Evolutionary conservation across 495 filamentous ascomycete species (phyloP), one percentile per base, ranked within the genome.

Genomic region (Penicillium flavigenum): DNA sequence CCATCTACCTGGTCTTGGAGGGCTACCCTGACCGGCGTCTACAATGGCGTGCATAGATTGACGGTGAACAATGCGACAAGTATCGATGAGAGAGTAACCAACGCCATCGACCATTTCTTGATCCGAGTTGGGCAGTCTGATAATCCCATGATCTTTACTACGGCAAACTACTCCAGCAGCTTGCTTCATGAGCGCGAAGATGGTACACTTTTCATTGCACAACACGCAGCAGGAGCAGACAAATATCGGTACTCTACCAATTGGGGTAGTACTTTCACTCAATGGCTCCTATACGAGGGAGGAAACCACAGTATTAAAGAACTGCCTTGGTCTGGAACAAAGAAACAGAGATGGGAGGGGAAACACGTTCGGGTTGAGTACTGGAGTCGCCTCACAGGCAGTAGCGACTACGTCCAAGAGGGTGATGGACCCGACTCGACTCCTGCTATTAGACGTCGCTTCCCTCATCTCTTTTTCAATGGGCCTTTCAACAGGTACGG

Each of bases 351-450:
- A 26, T 90, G 87, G 87, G 55, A 77, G 8, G 87, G 83, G 36
- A 81, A 87, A 46, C 87, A 90, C 60, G 70, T 89, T 10, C 76
- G 79, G 4, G 81, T 87, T 26, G 84, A 88, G 58, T 90, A 90
- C 66, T 90, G 79, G 81, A 86, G 79, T 66, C 76, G 78, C 42
- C 72, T 83, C 19, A 78, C 84, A 17, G 87, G 85, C 1, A 88
- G 85, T 56, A 87, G 84, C 60, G 76, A 79, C 58, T 84, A 87
- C 57, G 64, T 83, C 4, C 86, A 88, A 64, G 81, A 87, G 59
- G 82, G 82, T 24, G 87, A 89, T 64, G 56, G 54, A 1, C 62
- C 79, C 27, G 69, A 60, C 26, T 79, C 72, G 59, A 66, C 73
- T 19, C 56, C 58, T 9, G 27, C 54, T 14, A 51, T 65, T 0